Evolutionary conservation across 2,329 filamentous ascomycete genomes (phyloP), one percentile per base, ranked within the genome.

Genomic region (Cadophora sp.): DNA sequence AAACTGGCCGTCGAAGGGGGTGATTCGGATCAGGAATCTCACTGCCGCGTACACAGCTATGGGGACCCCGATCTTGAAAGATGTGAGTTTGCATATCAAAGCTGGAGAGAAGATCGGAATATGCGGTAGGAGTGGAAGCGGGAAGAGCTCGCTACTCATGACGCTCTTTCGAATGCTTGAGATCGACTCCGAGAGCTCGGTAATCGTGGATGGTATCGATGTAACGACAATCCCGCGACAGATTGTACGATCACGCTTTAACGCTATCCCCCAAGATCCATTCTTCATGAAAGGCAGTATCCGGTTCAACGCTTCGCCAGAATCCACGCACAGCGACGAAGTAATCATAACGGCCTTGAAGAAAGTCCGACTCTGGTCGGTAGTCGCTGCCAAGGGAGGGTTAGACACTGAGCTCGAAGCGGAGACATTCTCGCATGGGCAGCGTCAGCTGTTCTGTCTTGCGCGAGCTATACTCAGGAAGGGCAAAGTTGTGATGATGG

Each of bases 371-470:
- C 67, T 76, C 9, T 73, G 71, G 71, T 56, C 66, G 11, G 16
- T 70, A 1, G 64, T 74, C 13, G 22, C n/a, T 7, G 56, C 39
- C 1, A 72, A 69, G 43, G 73, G 73, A 16, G 72, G 73, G 1
- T 59, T 75, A 4, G 68, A 72, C 16, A 64, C 67, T 1, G 55
- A 66, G 1, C 81, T 89, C 69, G 79, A 80, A n/a, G 77, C 81
- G 1, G 66, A 68, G 7, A 96, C 94, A 0, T 94, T 98, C 78
- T 84, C 81, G 0, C 78, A 80, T 24, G 83, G 83, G 0, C 80
- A 85, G 66, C 73, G 66, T 6, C 68, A 71, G 77, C 20, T 86
- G 0, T 82, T 85, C 61, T 81, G 79, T 53, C 74, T 86, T 0
- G 83, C 83, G 0, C 74, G 84, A 55, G 80, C 82, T 0, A 72